Base-by-base conservation (phyloP, 2,329 filamentous ascomycete genomes). In the Xylariales sp. region DNA sequence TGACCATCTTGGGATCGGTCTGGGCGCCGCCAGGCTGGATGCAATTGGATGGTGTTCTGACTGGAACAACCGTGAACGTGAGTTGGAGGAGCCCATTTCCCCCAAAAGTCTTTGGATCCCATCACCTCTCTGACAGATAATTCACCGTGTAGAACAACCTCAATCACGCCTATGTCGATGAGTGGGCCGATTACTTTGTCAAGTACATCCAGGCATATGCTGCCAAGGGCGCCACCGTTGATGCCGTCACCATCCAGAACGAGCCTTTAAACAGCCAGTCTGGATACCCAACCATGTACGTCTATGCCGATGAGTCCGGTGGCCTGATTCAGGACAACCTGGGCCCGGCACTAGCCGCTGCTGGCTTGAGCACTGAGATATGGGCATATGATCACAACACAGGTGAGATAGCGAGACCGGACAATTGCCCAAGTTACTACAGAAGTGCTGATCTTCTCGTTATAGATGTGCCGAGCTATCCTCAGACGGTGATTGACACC, bases 381-480 rank as follows among this genome's bases (percentile, higher is more conserved):
- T 88, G 51, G 65, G 63, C 63, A 0, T 65, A 61, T 32, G 63
- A 67, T 37, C 51, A 57, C 69, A 70, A 50, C 47, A 66, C 63
- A 6, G 51, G 52, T 55, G 23, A 47, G 10, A 14, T 19, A 25
- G 8, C n/a, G 8, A 25, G n/a, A n/a, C 23, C 23, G n/a, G 8
- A n/a, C n/a, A 8, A 8, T 25, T 8, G 8, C 23, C 23, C 23
- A 25, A 25, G 23, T n/a, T n/a, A 8, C 8, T 8, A 25, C n/a
- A 8, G 23, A 8, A 25, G 8, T n/a, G n/a, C n/a, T n/a, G 8
- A n/a, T 8, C 23, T n/a, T 8, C 23, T 25, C 8, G 8, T 25
- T 8, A 25, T 10, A 52, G 58, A 66, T 37, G 39, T 44, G 2
- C 52, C 61, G 5, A 45, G 38, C 29, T 67, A 67, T 37, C 60